Base-by-base conservation (phyloP, 2,329 filamentous ascomycete genomes). In the Ophiostoma australiae region DNA sequence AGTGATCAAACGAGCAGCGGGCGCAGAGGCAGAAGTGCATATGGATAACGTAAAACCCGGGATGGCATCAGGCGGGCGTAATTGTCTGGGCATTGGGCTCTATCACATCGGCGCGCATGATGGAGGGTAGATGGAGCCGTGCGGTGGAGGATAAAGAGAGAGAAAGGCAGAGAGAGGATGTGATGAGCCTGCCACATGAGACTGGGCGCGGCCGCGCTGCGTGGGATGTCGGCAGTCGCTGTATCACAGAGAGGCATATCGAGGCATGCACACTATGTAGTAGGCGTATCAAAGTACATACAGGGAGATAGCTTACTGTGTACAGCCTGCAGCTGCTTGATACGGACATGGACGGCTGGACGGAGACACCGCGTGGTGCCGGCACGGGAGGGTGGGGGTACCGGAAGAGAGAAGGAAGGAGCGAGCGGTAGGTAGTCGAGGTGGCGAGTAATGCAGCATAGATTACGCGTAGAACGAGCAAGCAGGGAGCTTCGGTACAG, bases 301-400 rank as follows among this genome's bases (percentile, higher is more conserved):
- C 39, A 41, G 39, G 15, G 39, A 41, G 39, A 41, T 41, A 41
- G 11, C 8, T 13, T 41, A 41, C 39, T 31, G 27, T 3, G 1
- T 31, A 27, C 11, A 15, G 52, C 23, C 52, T 4, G 52, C 23
- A 27, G 17, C 58, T 63, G 27, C 58, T 17, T 2, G 7, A 61
- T 61, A 63, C 27, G 58, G 23, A 31, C 15, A 4, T 63, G n/a
- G 27, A 35, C 11, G 58, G 55, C 55, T 63, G 58, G 55, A 33
- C 58, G 58, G 58, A 1, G 27, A 63, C 27, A 63, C 58, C 27
- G 58, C 58, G 58, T 63, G 27, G 27, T 63, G 27, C 58, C 58
- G 58, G 58, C 58, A 63, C 58, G 58, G 58, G 52, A 58, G 52
- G 23, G 58, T 63, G 58, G 58, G 58, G 58, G 58, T 63, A 17